Evolutionary conservation across 768 basidiomycete genomes (phyloP).

Genomic region (Collybiopsis confluens): DNA sequence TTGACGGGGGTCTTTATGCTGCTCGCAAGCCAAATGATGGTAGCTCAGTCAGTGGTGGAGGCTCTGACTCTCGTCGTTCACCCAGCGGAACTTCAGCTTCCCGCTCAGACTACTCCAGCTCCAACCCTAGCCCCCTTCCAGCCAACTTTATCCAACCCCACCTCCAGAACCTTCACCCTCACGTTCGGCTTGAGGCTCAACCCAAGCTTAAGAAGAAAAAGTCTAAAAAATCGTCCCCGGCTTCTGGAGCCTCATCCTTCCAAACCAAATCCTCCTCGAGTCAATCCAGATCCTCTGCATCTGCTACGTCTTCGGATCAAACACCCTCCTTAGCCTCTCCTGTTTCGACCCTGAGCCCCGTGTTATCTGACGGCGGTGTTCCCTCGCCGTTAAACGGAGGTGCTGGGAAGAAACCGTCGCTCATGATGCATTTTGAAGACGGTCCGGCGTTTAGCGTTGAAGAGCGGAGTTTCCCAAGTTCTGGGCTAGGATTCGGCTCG

Average conservation of each 20-base stretch:
- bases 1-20: slow-evolving; percentile 54
- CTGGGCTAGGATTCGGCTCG: not conserved
- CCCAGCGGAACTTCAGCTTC: slow-evolving; percentile 34
- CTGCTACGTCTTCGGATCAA: slow-evolving; percentile 17
- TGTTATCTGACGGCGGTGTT: slow-evolving; percentile 1
- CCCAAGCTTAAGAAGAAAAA: not conserved
- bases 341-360: slow-evolving; percentile 21
- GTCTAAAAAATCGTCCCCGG: slow-evolving; percentile 3
- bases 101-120: slow-evolving; percentile 34
- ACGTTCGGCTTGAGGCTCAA: slow-evolving; percentile 2
- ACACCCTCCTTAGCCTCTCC: slow-evolving; percentile 15
- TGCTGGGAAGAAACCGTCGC: too few species aligned
- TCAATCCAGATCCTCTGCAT: slow-evolving; percentile 20
- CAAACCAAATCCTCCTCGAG: slow-evolving; percentile 15
- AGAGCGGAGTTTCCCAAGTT: not conserved
- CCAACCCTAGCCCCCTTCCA: slow-evolving; percentile 18
- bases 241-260: slow-evolving; percentile 15
- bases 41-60: slow-evolving; percentile 28
- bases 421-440: too few species aligned
- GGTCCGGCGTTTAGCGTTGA: too few species aligned
- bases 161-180: slow-evolving; percentile 4
- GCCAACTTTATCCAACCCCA: slow-evolving; percentile 17
- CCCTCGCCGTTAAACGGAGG: too few species aligned
- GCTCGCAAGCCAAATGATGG: slow-evolving; percentile 20
- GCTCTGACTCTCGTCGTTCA: slow-evolving; percentile 59